phyloP scores from a whole-genome alignment of 345 rosid species.

The Rhodomyrtus tomentosa region DNA sequence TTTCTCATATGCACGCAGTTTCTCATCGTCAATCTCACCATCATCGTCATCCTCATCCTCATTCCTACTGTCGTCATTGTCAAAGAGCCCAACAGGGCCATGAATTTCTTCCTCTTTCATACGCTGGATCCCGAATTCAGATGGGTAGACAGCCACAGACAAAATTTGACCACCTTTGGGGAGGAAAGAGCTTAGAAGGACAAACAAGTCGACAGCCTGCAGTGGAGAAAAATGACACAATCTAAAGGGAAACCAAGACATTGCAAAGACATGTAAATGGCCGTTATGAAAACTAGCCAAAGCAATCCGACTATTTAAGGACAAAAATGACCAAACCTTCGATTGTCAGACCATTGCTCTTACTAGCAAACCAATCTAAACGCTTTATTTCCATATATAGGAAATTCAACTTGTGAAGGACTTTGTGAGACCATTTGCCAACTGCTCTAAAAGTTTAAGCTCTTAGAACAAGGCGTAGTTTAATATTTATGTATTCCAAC shows the following conservation, averaged over 20 bases:
- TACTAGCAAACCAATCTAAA: not conserved
- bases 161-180: constrained; percentile 68
- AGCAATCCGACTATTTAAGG: not conserved
- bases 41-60: constrained; percentile 12
- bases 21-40: constrained; percentile 43
- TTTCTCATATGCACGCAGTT: constrained; percentile 66
- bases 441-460: too few relatives aligned
- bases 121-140: constrained; percentile 79
- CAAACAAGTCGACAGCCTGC: constrained; percentile 84
- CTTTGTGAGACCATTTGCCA: too few relatives aligned
- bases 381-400: not conserved
- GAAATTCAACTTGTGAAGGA: not conserved
- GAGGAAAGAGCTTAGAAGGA: constrained; percentile 61
- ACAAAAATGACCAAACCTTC: not conserved
- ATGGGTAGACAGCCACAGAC: constrained; percentile 77
- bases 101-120: constrained; percentile 92
- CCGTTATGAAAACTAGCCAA: not conserved
- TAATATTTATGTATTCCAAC: too few relatives aligned
- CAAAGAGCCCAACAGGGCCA: constrained; percentile 81
- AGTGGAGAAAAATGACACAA: not conserved
- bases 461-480: too few relatives aligned
- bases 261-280: not conserved
- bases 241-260: not conserved
- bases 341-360: not conserved
- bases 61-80: constrained; percentile 27